A percentile compares a stretch with the other conserved stretches of the same genome.
These are phyloP conservation scores for Yamagishiella unicocca DNA, from an alignment of 139 green algal genomes.

Conservation along the genomic window DNA sequence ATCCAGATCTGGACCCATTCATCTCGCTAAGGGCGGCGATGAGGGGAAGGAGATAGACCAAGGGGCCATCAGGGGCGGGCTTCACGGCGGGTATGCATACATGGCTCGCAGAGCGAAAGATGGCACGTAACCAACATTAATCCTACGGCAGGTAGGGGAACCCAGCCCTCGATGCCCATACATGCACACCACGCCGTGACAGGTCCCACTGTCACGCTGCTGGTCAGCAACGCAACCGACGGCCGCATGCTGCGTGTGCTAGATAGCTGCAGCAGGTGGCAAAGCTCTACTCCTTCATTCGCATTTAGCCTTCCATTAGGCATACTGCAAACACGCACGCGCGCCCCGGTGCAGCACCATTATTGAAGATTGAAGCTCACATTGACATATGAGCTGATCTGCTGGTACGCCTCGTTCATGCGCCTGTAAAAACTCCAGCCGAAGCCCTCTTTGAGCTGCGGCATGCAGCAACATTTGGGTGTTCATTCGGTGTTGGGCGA, in stretches of 20 bases:
- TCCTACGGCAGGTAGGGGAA: background rate
- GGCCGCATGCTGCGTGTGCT: too few species aligned
- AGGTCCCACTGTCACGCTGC: too few species aligned
- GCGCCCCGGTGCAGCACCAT: background rate
- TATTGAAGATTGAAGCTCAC: background rate
- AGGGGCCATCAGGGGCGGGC: background rate
- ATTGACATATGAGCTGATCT: background rate
- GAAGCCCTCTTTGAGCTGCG: constrained; percentile 26
- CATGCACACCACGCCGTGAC: background rate
- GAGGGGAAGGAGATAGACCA: background rate
- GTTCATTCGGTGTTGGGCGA: background rate
- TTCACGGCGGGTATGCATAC: background rate
- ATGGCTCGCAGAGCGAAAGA: background rate
- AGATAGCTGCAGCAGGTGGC: too few species aligned
- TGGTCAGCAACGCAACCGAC: too few species aligned
- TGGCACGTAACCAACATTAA: background rate
- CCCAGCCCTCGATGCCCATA: background rate
- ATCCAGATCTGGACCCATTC: constrained; percentile 17
- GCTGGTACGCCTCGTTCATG: background rate
- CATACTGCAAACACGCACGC: background rate
- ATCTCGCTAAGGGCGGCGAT: background rate
- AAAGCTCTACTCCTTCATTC: too few species aligned
- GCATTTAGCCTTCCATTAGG: background rate
- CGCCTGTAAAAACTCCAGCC: constrained; percentile 8
- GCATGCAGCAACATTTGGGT: too few species aligned